A percentile compares a stretch with the other conserved stretches of the same genome.
Conservation (phyloP, 441 rosid genomes). For the Pelargonium cotyledonis region DNA sequence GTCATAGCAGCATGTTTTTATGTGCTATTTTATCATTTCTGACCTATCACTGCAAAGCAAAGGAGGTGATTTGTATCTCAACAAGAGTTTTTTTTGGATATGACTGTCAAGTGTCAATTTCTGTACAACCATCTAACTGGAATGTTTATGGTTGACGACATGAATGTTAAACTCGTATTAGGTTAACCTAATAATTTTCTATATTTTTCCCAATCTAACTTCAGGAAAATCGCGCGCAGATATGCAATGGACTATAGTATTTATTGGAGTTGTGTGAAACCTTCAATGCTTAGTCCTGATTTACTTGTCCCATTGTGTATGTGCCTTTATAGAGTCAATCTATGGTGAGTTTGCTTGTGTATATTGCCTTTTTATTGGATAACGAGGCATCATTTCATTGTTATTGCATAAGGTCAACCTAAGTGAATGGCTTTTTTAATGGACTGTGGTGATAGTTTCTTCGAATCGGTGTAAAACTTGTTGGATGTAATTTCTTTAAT, state of each 20-base stretch:
- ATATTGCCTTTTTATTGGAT: not conserved
- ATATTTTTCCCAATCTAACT: not conserved
- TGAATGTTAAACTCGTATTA: no score
- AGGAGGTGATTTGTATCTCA: not conserved
- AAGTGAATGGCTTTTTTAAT: not conserved
- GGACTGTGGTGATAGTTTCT: not conserved
- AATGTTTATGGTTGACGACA: constrained; percentile 2
- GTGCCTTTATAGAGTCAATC: no score
- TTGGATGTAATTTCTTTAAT: not conserved
- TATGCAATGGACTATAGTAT: no score
- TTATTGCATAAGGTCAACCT: not conserved
- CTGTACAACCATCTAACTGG: not conserved
- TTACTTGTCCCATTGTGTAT: not conserved
- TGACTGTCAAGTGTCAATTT: not conserved
- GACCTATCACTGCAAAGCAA: not conserved
- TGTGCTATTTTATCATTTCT: no score
- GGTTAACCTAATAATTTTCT: no score
- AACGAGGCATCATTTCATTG: not conserved
- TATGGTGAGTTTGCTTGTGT: not conserved
- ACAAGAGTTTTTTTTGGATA: constrained; percentile 8
- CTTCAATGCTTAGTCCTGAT: not conserved
- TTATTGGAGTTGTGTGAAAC: no score
- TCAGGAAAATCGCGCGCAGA: no score
- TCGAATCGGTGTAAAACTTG: not conserved
- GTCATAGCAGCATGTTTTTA: no score